Evolutionary conservation across 2,329 filamentous ascomycete species (phyloP).

Genomic region (Rutstroemia sp.): DNA sequence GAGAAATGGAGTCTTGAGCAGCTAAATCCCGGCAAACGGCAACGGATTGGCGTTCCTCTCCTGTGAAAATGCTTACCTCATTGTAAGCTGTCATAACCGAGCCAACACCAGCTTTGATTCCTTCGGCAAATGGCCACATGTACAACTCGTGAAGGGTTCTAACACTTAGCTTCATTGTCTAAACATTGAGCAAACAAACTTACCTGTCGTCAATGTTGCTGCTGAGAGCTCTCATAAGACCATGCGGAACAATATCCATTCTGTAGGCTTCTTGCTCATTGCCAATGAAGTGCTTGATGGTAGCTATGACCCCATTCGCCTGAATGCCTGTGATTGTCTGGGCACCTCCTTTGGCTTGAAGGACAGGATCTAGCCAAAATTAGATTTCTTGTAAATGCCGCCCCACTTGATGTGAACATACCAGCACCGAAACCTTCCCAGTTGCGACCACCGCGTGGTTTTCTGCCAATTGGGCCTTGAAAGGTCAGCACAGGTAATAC

Average conservation of each 20-base stretch:
- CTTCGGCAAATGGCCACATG: conserved; percentile 49
- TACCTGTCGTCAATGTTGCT: conserved; percentile 48
- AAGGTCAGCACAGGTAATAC: not conserved
- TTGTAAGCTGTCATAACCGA: conserved; percentile 82
- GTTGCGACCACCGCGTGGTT: conserved; percentile 64
- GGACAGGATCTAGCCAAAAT: conserved; percentile 48
- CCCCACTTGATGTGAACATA: not conserved
- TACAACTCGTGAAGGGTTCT: conserved; percentile 52
- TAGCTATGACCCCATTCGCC: conserved; percentile 47
- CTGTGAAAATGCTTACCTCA: conserved; percentile 31
- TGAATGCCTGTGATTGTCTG: conserved; percentile 51
- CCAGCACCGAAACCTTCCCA: conserved; percentile 64
- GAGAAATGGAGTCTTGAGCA: not conserved
- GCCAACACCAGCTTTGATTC: conserved; percentile 64
- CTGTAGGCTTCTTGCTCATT: conserved; percentile 34
- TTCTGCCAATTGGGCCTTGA: conserved; percentile 59
- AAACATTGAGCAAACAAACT: not conserved
- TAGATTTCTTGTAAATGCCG: not conserved
- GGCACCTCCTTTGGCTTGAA: conserved; percentile 46
- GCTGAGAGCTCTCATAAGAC: conserved; percentile 29
- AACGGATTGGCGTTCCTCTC: not conserved
- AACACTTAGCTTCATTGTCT: not conserved
- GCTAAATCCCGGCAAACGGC: not conserved
- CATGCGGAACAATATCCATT: conserved; percentile 29
- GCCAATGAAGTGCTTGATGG: conserved; percentile 50